Percentiles rank a stretch among this genome's conserved stretches.
Conservation (phyloP, 2,329 filamentous ascomycete species). For the Alternaria angustiovoidea region DNA sequence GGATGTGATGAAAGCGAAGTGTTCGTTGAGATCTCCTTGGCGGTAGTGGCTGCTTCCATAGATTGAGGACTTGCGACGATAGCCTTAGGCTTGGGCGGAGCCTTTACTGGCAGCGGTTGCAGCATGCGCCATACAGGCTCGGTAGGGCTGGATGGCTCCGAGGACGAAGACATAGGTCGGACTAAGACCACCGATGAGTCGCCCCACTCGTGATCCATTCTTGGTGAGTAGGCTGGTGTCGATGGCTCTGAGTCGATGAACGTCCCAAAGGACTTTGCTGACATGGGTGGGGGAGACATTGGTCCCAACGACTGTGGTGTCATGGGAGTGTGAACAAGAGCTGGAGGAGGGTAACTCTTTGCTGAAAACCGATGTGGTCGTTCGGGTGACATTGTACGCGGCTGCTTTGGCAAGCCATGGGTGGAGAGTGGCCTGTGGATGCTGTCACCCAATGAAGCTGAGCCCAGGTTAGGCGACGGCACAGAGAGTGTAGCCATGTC, state of each 20-base stretch:
- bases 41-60: slow-evolving; percentile 14
- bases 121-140: slow-evolving; percentile 49
- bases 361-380: slow-evolving; percentile 42
- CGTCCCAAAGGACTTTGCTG: slow-evolving; percentile 46
- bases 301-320: slow-evolving; percentile 34
- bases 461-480: slow-evolving; percentile 32
- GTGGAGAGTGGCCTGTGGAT: slow-evolving; percentile 40
- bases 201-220: slow-evolving; percentile 38
- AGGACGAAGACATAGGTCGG: slow-evolving; percentile 39
- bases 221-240: slow-evolving; percentile 47
- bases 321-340: slow-evolving; percentile 25
- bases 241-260: slow-evolving; percentile 50
- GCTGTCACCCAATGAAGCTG: slow-evolving; percentile 30
- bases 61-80: not conserved
- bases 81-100: slow-evolving; percentile 12
- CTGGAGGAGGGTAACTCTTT: slow-evolving; percentile 25
- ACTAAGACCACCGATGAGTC: slow-evolving; percentile 39
- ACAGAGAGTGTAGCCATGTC: slow-evolving; percentile 35
- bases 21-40: slow-evolving; percentile 14
- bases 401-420: slow-evolving; percentile 46
- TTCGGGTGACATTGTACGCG: slow-evolving; percentile 37
- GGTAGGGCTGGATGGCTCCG: slow-evolving; percentile 34
- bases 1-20: slow-evolving; percentile 27
- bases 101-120: slow-evolving; percentile 28
- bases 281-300: slow-evolving; percentile 46